Percentiles rank a stretch among this genome's conserved stretches.
phyloP scores from a whole-genome alignment of 352 stramenopile species.

The Pythium chondricola region DNA sequence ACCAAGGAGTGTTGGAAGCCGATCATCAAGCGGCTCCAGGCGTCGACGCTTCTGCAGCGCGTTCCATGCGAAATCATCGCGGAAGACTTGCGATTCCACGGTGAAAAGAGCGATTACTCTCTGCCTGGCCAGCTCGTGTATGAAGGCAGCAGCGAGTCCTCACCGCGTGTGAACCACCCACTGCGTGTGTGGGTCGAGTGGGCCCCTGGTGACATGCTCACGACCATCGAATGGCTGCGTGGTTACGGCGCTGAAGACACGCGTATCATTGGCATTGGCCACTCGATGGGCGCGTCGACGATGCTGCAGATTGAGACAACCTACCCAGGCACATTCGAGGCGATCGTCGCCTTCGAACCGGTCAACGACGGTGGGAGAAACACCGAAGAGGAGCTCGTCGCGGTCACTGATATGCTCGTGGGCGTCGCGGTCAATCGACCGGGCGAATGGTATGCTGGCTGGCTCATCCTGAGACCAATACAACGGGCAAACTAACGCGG shows the following conservation, averaged over 20 bases:
- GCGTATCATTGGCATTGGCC: slow-evolving; percentile 33
- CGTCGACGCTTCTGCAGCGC: slow-evolving; percentile 17
- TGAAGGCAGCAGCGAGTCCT: background rate
- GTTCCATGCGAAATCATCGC: slow-evolving; percentile 25
- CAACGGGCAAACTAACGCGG: background rate
- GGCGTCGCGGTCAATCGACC: background rate
- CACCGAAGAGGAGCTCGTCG: slow-evolving; percentile 1
- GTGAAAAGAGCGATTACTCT: slow-evolving; percentile 17
- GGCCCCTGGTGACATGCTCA: background rate
- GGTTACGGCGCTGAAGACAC: slow-evolving; percentile 8
- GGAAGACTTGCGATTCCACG: slow-evolving; percentile 43
- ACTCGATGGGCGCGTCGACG: slow-evolving; percentile 37
- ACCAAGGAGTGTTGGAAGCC: slow-evolving; percentile 45
- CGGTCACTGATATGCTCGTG: slow-evolving; percentile 2
- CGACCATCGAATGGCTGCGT: slow-evolving; percentile 10
- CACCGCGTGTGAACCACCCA: slow-evolving; percentile 12
- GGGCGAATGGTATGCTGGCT: slow-evolving; percentile 5
- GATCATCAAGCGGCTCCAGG: slow-evolving; percentile 27
- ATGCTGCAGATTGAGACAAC: slow-evolving; percentile 31
- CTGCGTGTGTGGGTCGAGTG: slow-evolving; percentile 4
- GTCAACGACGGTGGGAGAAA: slow-evolving; percentile 14
- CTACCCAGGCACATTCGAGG: slow-evolving; percentile 39
- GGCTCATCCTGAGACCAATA: too few relatives aligned
- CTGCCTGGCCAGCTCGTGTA: slow-evolving; percentile 1
- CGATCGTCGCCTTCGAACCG: slow-evolving; percentile 44